Conservation (phyloP, 1,139 yeast genomes). For the Taphrina sp. region DNA sequence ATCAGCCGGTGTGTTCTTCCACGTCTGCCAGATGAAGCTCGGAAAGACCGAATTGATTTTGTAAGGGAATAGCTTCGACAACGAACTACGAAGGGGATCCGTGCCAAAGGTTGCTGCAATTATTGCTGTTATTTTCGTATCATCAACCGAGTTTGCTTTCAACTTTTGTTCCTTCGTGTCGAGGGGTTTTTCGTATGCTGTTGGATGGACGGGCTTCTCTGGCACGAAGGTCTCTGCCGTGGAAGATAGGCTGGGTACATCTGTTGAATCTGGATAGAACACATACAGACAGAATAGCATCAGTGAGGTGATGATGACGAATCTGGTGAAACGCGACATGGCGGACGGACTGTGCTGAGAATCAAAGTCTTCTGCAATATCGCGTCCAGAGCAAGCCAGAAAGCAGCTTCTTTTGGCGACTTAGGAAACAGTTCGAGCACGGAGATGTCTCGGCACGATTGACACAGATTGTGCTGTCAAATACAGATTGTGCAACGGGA, state of each 20-base stretch:
- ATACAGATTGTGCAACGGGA: no score
- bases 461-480: no score
- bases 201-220: no score
- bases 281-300: slow-evolving; percentile 5
- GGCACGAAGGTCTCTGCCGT: neutral
- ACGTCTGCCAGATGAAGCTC: slow-evolving; percentile 88
- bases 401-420: no score
- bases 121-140: neutral
- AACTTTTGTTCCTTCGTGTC: neutral
- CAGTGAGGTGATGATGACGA: slow-evolving; percentile 4
- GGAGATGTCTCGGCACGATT: no score
- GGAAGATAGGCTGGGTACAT: neutral
- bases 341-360: neutral
- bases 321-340: slow-evolving; percentile 17
- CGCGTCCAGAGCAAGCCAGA: no score
- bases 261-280: slow-evolving; percentile 6
- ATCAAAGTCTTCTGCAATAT: no score
- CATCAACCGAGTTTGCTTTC: neutral
- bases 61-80: slow-evolving; percentile 13
- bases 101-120: neutral
- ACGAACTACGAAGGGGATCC: neutral
- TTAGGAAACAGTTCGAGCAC: no score
- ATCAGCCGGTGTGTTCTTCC: slow-evolving; percentile 63
- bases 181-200: no score
- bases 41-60: slow-evolving; percentile 54